Evolutionary conservation across 805 yeast species (phyloP).

Genomic region (Candida montana): DNA sequence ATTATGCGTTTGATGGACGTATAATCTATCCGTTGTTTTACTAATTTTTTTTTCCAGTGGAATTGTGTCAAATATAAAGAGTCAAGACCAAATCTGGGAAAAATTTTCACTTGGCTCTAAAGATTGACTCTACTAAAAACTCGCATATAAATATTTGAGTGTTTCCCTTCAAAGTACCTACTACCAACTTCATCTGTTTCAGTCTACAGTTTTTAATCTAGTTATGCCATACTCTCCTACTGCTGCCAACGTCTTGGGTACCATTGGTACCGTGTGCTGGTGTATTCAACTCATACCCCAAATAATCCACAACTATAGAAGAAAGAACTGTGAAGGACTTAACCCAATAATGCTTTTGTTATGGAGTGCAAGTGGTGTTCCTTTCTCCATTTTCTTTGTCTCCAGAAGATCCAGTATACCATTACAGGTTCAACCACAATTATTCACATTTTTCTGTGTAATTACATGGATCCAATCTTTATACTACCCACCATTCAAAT

Average conservation of each 20-base stretch:
- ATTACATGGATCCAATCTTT: constrained; percentile 65
- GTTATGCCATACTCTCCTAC: not conserved
- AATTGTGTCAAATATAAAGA: not conserved
- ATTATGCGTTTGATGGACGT: too few relatives aligned
- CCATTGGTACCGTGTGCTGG: constrained; percentile 89
- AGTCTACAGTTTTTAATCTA: too few relatives aligned
- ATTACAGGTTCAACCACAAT: constrained; percentile 80
- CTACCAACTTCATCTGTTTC: too few relatives aligned
- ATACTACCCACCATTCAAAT: constrained; percentile 63
- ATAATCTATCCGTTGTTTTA: too few relatives aligned
- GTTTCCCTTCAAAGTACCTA: too few relatives aligned
- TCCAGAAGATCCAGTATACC: constrained; percentile 69
- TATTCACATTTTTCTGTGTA: constrained; percentile 66
- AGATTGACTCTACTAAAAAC: too few relatives aligned
- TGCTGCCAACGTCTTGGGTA: constrained; percentile 72
- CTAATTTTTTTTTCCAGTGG: too few relatives aligned
- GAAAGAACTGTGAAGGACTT: constrained; percentile 77
- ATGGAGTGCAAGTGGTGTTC: constrained; percentile 73
- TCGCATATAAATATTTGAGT: too few relatives aligned
- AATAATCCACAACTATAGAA: constrained; percentile 63
- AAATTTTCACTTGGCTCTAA: not conserved
- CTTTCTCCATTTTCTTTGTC: constrained; percentile 81
- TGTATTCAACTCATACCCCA: constrained; percentile 89
- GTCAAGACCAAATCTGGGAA: not conserved
- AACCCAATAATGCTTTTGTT: constrained; percentile 80